Evolutionary conservation across 164 flowering plant genomes (phyloP), one percentile per base, ranked within the genome.

Genomic region (Tinospora cordifolia): DNA sequence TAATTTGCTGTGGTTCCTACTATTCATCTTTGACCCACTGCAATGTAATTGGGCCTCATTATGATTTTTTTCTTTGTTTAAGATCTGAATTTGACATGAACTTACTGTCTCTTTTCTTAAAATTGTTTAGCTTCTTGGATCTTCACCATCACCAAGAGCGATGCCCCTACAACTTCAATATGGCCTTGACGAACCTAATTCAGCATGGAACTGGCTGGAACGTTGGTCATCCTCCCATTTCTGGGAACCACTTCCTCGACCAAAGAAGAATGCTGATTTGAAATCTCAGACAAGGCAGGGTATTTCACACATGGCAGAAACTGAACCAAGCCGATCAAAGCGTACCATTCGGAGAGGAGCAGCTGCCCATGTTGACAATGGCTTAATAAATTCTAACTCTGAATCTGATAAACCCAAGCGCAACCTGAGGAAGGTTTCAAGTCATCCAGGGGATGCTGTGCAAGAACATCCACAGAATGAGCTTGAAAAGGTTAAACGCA

Each of bases 141-240:
- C 88, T 76, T 81, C 90, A 62, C 81, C 91, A 7, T 81, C 90
- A 62, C 81, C 91, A 7, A 79, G 41, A 26, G 84, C 76, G 19
- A 83, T 81, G 82, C 90, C 91, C 63, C 78, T 94, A 75, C 81
- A 65, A 41, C 77, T 93, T 65, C 89, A 86, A 72, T 87, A 84
- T 74, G 83, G 81, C 75, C 68, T 69, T 1, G 75, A 67, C 17
- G 94, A 93, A 68, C 82, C 90, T 22, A 90, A 88, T 81, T 88
- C 94, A 41, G 83, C 83, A 17, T 79, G 76, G 83, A 80, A 62
- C 74, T 93, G 98, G 98, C 84, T 93, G 64, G 91, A 85, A 62
- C 90, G 97, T 66, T 93, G 98, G 98, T 83, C 92, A 27, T 67
- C 66, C 41, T 79, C 84, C 24, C 72, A 71, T 68, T 85, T 84